A percentile compares a stretch with the other conserved stretches of the same genome.
These are phyloP conservation scores for Penicillium malachiteum DNA, from an alignment of 495 filamentous ascomycete genomes.

Conservation along the genomic window DNA sequence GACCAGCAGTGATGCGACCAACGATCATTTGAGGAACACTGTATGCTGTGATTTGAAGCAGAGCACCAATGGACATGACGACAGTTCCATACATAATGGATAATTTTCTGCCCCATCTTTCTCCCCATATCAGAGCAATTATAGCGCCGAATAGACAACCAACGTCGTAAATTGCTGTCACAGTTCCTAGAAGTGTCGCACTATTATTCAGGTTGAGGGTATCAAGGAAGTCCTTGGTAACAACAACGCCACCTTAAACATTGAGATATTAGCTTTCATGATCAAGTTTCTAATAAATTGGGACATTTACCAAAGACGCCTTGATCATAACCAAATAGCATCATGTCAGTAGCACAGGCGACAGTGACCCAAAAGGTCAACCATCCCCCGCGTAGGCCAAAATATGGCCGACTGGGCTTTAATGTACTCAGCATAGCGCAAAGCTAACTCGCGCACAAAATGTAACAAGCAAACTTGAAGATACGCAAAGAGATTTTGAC, in stretches of 20 bases:
- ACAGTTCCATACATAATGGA: conserved; percentile 49
- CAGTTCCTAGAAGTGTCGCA: neutral
- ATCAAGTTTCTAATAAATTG: neutral
- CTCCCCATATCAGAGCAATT: conserved; percentile 48
- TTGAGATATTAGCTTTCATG: neutral
- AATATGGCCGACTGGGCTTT: neutral
- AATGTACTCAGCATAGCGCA: neutral
- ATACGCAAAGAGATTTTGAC: too few species aligned
- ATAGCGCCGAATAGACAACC: conserved; percentile 57
- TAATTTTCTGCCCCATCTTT: conserved; percentile 53
- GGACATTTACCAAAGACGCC: conserved; percentile 12
- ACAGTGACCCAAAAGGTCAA: neutral
- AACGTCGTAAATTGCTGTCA: conserved; percentile 54
- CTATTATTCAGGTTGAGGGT: neutral
- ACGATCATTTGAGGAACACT: conserved; percentile 57
- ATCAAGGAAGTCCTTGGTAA: neutral
- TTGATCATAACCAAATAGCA: conserved; percentile 20
- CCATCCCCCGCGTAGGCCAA: neutral
- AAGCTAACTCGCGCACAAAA: too few species aligned
- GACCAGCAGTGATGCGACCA: conserved; percentile 40
- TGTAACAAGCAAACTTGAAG: too few species aligned
- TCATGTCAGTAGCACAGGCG: conserved; percentile 6
- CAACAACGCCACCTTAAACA: neutral
- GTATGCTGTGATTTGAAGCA: conserved; percentile 54
- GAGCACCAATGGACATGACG: conserved; percentile 56